phyloP scores from a whole-genome alignment of 352 stramenopile genomes.

The Phytophthora brassicae region DNA sequence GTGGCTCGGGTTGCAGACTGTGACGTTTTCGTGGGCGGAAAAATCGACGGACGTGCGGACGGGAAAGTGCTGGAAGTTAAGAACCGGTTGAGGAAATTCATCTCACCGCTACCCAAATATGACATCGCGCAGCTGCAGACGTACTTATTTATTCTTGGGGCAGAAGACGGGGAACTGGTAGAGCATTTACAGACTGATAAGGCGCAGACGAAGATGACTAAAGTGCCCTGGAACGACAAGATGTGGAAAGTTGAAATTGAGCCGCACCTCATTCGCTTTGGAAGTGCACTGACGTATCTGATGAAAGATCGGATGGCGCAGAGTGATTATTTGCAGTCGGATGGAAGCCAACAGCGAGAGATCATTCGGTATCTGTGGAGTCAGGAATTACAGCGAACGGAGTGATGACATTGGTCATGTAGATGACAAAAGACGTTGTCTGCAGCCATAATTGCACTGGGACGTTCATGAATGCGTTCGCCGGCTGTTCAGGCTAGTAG shows the following conservation, averaged over 20 bases:
- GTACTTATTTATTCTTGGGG: slow-evolving; percentile 78
- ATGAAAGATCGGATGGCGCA: slow-evolving; percentile 67
- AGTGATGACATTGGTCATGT: background rate
- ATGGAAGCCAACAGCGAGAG: slow-evolving; percentile 51
- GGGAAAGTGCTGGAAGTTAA: slow-evolving; percentile 87
- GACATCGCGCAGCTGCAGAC: slow-evolving; percentile 85
- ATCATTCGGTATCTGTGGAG: slow-evolving; percentile 79
- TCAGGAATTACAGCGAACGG: slow-evolving; percentile 26
- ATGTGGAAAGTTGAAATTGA: slow-evolving; percentile 73
- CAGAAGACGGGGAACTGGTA: slow-evolving; percentile 72
- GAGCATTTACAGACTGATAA: slow-evolving; percentile 67
- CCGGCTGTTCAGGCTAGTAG: too few relatives aligned
- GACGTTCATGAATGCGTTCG: too few relatives aligned
- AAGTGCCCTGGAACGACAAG: slow-evolving; percentile 58
- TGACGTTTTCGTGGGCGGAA: slow-evolving; percentile 75
- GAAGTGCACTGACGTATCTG: slow-evolving; percentile 68
- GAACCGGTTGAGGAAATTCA: slow-evolving; percentile 74
- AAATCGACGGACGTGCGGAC: slow-evolving; percentile 78
- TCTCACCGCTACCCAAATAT: slow-evolving; percentile 74
- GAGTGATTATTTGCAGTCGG: slow-evolving; percentile 47
- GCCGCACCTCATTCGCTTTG: slow-evolving; percentile 71
- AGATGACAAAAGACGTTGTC: too few relatives aligned
- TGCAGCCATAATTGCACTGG: too few relatives aligned
- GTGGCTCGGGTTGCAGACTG: slow-evolving; percentile 47
- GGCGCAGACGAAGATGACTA: slow-evolving; percentile 69